Base-by-base conservation (phyloP, 1,139 yeast species). In the Lodderomyces parapsilosis region DNA sequence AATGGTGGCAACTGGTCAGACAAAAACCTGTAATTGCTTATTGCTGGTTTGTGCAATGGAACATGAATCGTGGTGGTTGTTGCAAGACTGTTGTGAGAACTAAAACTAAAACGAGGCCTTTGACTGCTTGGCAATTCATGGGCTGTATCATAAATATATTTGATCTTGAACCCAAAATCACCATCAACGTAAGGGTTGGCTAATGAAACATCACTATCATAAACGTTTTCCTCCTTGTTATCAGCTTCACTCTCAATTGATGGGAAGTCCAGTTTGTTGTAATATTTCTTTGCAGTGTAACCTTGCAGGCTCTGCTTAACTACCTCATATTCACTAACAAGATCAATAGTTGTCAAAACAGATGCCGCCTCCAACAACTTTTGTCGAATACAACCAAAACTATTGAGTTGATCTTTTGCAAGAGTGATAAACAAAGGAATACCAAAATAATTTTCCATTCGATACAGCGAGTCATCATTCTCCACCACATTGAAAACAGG, bases 391-490 rank as follows among this genome's bases (percentile, higher is more conserved):
- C 60, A 55, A 2, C 83, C 83, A 56, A 78, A 81, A 39, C 72
- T 64, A 18, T 47, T 48, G 10, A 78, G 71, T 5, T 67, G 71
- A 43, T 83, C 83, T 10, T 67, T 68, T 4, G 74, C 63, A 20
- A 87, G 57, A 0, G 81, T 74, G 32, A 89, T 69, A 55, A 89
- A 84, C 53, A 88, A 79, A 1, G 98, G 97, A 2, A 84, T 62
- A 1, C 90, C 94, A 64, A 87, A 86, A 2, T 64, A 52, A 44
- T 65, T 66, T 3, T 56, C 58, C 22, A 68, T 50, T 20, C 65
- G 63, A 49, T 72, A 71, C 2, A 74, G 66, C 43, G 49, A 62
- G 55, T 55, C 76, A 43, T 53, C 69, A 43, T 76, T 78, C 13
- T 70, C 64, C 1, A 70, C 70, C 1, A 83, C 72, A 56, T 76